Base-by-base conservation (phyloP, 1,139 yeast genomes). In the Kodamaea fungicola region DNA sequence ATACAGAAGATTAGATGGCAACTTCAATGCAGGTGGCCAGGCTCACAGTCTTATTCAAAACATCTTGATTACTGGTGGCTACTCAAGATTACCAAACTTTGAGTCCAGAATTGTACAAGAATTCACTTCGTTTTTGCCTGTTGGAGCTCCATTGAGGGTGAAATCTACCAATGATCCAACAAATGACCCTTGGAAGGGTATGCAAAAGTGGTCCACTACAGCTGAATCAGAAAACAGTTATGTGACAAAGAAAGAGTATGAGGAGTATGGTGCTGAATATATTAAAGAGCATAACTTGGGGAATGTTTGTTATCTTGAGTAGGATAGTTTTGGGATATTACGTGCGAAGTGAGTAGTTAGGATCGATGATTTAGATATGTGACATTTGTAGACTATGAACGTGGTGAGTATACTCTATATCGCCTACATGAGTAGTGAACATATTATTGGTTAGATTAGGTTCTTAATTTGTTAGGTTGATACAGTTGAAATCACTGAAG, bases 131-230 rank as follows among this genome's bases (percentile, higher is more conserved):
- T 76, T 84, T 44, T 63, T 92, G 39, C 97, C 98, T 0, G 74
- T 72, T 1, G 85, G 78, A 1, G 67, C 84, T 0, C 74, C 79
- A 1, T 60, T 90, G 30, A 64, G 69, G 8, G 85, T 90, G 1
- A 66, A 83, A 37, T 57, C 62, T 10, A 95, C 96, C 0, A 47
- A 59, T 5, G 80, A 87, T 53, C 89, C 96, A 2, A 50, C 77
- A 2, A 55, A 75, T 31, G 98, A 92, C 59, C 79, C 97, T 1
- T 94, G 98, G 98, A 80, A 72, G 47, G 98, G 98, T 16, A 90
- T 94, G 95, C 81, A 87, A 16, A 75, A 76, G 50, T 86, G 96
- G 86, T 71, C 94, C 2, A 53, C 56, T 3, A 63, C 72, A 22
- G 65, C 62, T 2, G 79, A 75, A 16, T 71, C 77, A 29, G 55